Evolutionary conservation across 1,139 yeast species (phyloP).

Genomic region (Protomyces gravidus): DNA sequence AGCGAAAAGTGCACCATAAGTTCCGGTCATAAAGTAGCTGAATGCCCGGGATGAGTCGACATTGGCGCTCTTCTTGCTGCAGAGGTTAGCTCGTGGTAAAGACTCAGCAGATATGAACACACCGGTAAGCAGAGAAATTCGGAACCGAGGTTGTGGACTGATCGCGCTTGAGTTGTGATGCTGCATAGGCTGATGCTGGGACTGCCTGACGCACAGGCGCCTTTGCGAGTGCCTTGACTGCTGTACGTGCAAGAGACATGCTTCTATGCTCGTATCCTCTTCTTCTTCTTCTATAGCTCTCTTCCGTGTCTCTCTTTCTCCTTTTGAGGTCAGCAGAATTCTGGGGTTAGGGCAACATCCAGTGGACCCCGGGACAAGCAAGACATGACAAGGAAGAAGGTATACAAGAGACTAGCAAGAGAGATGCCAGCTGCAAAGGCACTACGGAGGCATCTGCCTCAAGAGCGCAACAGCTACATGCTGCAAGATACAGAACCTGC

Average conservation of each 20-base stretch:
- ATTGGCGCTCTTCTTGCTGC: slow-evolving; percentile 23
- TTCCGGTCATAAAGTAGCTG: slow-evolving; percentile 96
- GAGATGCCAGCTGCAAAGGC: slow-evolving; percentile 21
- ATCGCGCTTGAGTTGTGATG: slow-evolving; percentile 15
- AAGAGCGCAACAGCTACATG: slow-evolving; percentile 15
- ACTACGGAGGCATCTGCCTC: slow-evolving; percentile 16
- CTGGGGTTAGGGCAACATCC: background rate
- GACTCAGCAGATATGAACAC: background rate
- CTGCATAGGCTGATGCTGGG: slow-evolving; percentile 10
- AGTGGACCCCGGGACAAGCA: too few relatives aligned
- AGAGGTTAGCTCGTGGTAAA: too few relatives aligned
- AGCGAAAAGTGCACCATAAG: slow-evolving; percentile 87
- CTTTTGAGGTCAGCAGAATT: background rate
- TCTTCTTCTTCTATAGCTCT: too few relatives aligned
- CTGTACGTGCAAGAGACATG: slow-evolving; percentile 21
- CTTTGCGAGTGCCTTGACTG: slow-evolving; percentile 26
- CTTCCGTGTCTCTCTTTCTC: background rate
- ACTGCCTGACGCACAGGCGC: slow-evolving; percentile 6
- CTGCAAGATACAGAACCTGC: slow-evolving; percentile 1
- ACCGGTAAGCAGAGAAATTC: slow-evolving; percentile 32
- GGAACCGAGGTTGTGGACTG: slow-evolving; percentile 29
- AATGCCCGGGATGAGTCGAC: slow-evolving; percentile 70
- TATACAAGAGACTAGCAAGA: background rate
- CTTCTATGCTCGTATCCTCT: background rate
- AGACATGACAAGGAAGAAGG: too few relatives aligned